Base-by-base conservation (phyloP, 768 basidiomycete species). In the Daedaleopsis sinensis region DNA sequence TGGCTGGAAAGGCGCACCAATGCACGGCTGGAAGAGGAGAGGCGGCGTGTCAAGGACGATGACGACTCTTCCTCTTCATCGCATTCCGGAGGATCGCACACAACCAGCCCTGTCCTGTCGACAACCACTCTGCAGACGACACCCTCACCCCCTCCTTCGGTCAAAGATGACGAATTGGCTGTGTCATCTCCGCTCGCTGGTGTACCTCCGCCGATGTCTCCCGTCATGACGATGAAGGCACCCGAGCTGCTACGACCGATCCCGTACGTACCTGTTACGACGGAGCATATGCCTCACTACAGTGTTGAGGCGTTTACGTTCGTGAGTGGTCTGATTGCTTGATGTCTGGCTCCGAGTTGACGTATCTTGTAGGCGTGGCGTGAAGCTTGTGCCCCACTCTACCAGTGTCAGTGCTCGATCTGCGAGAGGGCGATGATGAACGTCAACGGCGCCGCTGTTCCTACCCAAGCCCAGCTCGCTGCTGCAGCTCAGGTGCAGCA, bases 111-210 rank as follows among this genome's bases (percentile, higher is more conserved):
- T 0, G 89, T 90, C 4, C 69, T 91, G 27, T 90, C 88, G 13
- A 88, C 88, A 1, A 83, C 87, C 9, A 92, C 90, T 8, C 68
- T 91, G 35, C 86, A 87, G 63, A 92, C 90, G n/a, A 91, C 90
- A 8, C 90, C 90, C 0, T 89, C 87, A 1, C 90, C 90, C 0
- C 86, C 89, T 0, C 89, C 89, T 8, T 74, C 70, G 19, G 68
- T 71, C 44, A 79, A 77, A 56, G 73, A 75, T 3, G 73, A 74
- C 10, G 74, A 73, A 24, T 55, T 64, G 5, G 64, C 60, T 8
- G 61, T 64, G 18, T 68, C 70, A 44, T 63, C 62, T 5, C 74
- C 71, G 2, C 58, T 61, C 5, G 66, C 66, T 11, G 59, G 58
- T 43, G 62, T 69, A 23, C 38, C 67, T 36, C 65, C 72, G 66